Conservation (phyloP, 2,329 filamentous ascomycete genomes). For the Elsinoe fawcettii region DNA sequence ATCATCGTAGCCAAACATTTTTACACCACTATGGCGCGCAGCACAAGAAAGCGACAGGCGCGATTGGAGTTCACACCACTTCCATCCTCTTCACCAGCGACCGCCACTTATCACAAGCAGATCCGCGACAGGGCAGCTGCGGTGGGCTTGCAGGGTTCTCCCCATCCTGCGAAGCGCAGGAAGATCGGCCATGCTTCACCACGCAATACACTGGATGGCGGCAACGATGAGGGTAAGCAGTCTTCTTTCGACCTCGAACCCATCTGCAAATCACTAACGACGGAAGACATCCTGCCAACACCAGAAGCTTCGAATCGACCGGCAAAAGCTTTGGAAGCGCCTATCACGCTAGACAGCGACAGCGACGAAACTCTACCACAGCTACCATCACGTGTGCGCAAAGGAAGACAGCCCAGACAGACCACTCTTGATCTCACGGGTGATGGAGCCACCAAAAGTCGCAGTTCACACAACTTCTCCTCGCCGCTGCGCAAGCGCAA, state of each 20-base stretch:
- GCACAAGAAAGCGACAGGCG: slow-evolving; percentile 32
- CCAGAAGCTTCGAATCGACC: slow-evolving; percentile 22
- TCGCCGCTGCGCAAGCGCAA: not conserved
- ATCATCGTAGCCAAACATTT: not conserved
- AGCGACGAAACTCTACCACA: slow-evolving; percentile 18
- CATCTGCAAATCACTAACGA: not conserved
- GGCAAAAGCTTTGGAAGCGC: too few species aligned
- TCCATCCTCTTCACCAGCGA: slow-evolving; percentile 34
- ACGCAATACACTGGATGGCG: not conserved
- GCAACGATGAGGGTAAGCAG: not conserved
- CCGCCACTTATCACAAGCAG: slow-evolving; percentile 27
- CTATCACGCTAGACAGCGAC: slow-evolving; percentile 20
- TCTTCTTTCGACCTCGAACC: not conserved
- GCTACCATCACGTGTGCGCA: not conserved
- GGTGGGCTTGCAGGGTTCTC: slow-evolving; percentile 27
- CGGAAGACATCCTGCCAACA: slow-evolving; percentile 19
- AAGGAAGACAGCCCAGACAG: not conserved
- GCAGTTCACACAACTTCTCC: not conserved
- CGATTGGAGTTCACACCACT: slow-evolving; percentile 38
- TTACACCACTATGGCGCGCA: not conserved
- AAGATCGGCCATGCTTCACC: slow-evolving; percentile 17
- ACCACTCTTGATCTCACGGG: not conserved
- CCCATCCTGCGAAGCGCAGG: slow-evolving; percentile 23
- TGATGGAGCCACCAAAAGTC: not conserved
- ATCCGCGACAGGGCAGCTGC: slow-evolving; percentile 30